phyloP scores from a whole-genome alignment of 257 asterid species.

The Coffea canephora region DNA sequence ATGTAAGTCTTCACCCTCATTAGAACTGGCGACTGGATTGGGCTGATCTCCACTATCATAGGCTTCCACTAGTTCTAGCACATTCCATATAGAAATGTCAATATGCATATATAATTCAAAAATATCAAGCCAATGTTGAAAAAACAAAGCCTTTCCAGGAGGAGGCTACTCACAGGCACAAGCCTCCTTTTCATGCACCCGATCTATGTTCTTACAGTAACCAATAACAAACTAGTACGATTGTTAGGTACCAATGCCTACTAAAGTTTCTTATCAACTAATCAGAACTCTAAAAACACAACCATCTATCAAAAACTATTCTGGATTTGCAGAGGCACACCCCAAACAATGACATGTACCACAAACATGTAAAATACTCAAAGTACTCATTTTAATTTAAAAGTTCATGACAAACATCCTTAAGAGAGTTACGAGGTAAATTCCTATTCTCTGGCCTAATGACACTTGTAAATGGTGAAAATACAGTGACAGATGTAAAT shows the following conservation, averaged over 20 bases:
- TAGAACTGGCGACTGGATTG: slow-evolving; percentile 21
- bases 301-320: no score
- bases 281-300: no score
- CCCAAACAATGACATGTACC: no score
- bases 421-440: neutral
- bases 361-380: no score
- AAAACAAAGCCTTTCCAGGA: neutral
- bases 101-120: neutral
- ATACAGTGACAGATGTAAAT: no score
- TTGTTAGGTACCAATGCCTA: neutral
- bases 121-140: neutral
- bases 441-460: neutral
- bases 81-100: slow-evolving; percentile 7
- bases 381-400: no score
- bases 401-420: no score
- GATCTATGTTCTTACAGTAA: neutral
- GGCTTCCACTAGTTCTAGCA: slow-evolving; percentile 35
- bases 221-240: no score
- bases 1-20: slow-evolving; percentile 30
- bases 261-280: neutral
- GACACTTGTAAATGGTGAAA: neutral
- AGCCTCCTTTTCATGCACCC: neutral
- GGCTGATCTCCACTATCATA: slow-evolving; percentile 21
- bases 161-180: neutral
- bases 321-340: no score